Evolutionary conservation across 2,329 filamentous ascomycete genomes (phyloP), one percentile per base, ranked within the genome.

Genomic region (Colletotrichum destructivum): DNA sequence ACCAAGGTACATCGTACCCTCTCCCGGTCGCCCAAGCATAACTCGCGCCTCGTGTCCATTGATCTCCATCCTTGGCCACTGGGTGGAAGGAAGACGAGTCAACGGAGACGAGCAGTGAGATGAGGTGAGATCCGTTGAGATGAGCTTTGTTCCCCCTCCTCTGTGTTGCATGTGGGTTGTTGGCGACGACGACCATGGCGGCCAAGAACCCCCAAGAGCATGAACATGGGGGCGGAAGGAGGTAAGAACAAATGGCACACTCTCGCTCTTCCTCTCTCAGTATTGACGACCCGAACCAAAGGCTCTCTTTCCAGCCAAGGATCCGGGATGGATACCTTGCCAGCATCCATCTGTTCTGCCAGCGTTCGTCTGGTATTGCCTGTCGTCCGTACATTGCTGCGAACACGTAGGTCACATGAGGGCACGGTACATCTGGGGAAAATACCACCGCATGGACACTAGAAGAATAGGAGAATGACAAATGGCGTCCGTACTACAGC

Each of bases 301-400:
- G 31, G 31, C 31, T 35, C 31, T 9, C 31, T 35, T 16, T n/a
- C 21, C 44, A 8, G 42, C 42, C 61, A 42, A 47, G 61, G 61
- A 11, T 18, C 35, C 11, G 47, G 61, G 60, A 4, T 35, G 8
- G 2, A 35, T 35, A 35, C 8, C 31, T 42, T 23, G 23, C 23
- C 26, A 23, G n/a, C n/a, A 54, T 42, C 15, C 18, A n/a, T 8
- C 21, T 40, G 23, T 18, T 9, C 13, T 38, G 57, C 16, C 13
- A 56, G 51, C 38, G 51, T 47, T 64, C 51, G 40, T 55, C 62
- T 56, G 23, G 62, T 64, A n/a, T 56, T 56, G 40, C 62, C 62
- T 64, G 51, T 54, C 47, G 21, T 62, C 47, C 31, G 35, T 62
- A 31, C 46, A 13, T 31, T 42, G 47, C 60, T 23, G 12, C n/a